These are phyloP conservation scores for Yarrowia sp. DNA, from an alignment of 805 yeast genomes.

Conservation along the genomic window DNA sequence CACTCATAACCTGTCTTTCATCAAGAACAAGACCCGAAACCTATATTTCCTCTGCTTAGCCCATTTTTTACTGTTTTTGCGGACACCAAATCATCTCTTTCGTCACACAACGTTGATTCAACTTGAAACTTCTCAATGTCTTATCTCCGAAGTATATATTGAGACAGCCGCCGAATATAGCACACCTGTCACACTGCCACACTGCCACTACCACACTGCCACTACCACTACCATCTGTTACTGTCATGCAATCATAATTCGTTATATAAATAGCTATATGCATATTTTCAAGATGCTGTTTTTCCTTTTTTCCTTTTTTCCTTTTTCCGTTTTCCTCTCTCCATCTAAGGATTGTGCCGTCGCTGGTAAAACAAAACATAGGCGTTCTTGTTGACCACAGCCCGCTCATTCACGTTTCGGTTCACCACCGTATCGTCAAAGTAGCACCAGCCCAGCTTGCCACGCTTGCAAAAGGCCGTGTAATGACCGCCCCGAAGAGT, in stretches of 20 bases:
- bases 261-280: conserved; percentile 23
- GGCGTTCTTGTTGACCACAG: conserved; percentile 67
- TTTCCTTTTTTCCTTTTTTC: no score
- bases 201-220: no score
- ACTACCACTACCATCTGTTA: neutral
- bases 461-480: conserved; percentile 73
- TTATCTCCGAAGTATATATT: neutral
- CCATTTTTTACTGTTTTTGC: no score
- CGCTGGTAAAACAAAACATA: conserved; percentile 68
- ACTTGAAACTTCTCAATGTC: no score
- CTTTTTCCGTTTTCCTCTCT: no score
- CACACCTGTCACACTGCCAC: no score
- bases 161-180: no score
- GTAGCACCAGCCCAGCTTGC: conserved; percentile 65
- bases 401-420: conserved; percentile 47
- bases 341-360: neutral
- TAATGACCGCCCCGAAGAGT: conserved; percentile 84
- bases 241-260: conserved; percentile 22
- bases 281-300: conserved; percentile 16
- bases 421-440: conserved; percentile 77
- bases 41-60: no score
- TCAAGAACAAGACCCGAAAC: no score
- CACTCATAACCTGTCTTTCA: no score
- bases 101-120: no score
- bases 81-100: no score